A percentile compares a stretch with the other conserved stretches of the same genome.
phyloP scores from a whole-genome alignment of 768 basidiomycete genomes.

The Saitozyma sp. region DNA sequence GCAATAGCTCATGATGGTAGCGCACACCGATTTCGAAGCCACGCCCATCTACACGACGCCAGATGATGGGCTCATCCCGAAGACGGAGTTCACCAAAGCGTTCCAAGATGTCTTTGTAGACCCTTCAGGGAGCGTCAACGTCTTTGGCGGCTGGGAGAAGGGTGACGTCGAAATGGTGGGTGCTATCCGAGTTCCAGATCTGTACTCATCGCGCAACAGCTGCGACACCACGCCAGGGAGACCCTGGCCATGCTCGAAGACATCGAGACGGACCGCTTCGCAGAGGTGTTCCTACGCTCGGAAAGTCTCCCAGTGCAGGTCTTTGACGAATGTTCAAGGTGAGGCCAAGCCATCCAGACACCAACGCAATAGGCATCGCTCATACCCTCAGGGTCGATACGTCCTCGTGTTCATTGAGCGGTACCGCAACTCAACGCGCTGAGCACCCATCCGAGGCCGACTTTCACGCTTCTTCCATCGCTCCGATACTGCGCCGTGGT shows the following conservation, averaged over 20 bases:
- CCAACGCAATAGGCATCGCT: neutral
- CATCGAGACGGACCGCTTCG: slow-evolving; percentile 62
- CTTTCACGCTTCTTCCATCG: slow-evolving; percentile 39
- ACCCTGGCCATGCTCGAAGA: slow-evolving; percentile 68
- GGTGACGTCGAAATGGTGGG: slow-evolving; percentile 76
- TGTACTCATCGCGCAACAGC: slow-evolving; percentile 54
- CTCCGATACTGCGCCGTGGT: slow-evolving; percentile 58
- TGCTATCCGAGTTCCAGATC: neutral
- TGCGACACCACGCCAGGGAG: slow-evolving; percentile 70
- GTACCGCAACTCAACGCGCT: slow-evolving; percentile 12
- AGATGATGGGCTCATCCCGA: slow-evolving; percentile 5
- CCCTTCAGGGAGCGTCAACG: slow-evolving; percentile 71
- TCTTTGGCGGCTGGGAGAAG: slow-evolving; percentile 71
- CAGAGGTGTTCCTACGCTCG: slow-evolving; percentile 71
- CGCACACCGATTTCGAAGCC: slow-evolving; percentile 65
- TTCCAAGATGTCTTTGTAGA: slow-evolving; percentile 70
- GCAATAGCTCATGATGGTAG: slow-evolving; percentile 60
- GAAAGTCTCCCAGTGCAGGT: slow-evolving; percentile 64
- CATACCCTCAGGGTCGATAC: slow-evolving; percentile 41
- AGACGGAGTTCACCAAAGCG: slow-evolving; percentile 35
- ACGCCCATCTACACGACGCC: slow-evolving; percentile 26
- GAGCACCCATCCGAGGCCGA: slow-evolving; percentile 27
- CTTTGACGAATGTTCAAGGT: slow-evolving; percentile 62
- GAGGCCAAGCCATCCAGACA: slow-evolving; percentile 5
- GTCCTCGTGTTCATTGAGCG: slow-evolving; percentile 15